These are phyloP conservation scores for Cryptococcus jaspeensis DNA, from an alignment of 1,284 basidiomycete species.

Conservation along the genomic window DNA sequence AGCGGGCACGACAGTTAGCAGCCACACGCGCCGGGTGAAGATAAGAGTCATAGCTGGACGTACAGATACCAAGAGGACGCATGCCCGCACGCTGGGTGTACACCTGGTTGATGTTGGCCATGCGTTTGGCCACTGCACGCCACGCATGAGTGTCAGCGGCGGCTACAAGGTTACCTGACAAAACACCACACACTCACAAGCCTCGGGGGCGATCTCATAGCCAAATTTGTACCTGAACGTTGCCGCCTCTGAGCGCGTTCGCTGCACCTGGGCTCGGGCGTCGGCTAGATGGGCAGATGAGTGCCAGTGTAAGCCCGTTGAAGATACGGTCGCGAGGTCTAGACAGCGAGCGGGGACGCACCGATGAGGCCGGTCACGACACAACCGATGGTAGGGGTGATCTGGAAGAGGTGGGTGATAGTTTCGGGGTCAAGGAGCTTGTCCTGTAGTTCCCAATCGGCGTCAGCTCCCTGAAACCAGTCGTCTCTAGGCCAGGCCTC, in stretches of 20 bases:
- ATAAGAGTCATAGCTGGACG: neutral
- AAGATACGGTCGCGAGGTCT: conserved; percentile 2
- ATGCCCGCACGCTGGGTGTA: conserved; percentile 97
- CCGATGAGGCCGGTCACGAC: conserved; percentile 96
- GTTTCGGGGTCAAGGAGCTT: conserved; percentile 95
- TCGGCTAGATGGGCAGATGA: conserved; percentile 68
- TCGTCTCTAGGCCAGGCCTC: neutral
- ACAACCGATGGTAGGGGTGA: conserved; percentile 95
- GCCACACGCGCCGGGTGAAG: too few relatives aligned
- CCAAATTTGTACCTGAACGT: conserved; percentile 96
- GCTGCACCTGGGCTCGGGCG: conserved; percentile 82
- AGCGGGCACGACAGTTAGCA: neutral
- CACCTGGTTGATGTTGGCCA: conserved; percentile 99
- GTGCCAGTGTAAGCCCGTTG: neutral
- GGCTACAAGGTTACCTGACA: neutral
- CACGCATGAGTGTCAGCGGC: conserved; percentile 1
- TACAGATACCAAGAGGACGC: conserved; percentile 93
- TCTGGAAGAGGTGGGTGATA: conserved; percentile 93
- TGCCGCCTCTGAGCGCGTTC: conserved; percentile 87
- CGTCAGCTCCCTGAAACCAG: neutral
- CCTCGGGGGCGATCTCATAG: conserved; percentile 95
- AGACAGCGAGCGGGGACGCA: conserved; percentile 48
- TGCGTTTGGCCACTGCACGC: conserved; percentile 70
- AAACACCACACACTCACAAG: conserved; percentile 51
- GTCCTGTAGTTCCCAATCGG: conserved; percentile 61